Percentiles rank a stretch among this genome's conserved stretches.
Conservation (phyloP, 164 flowering plant genomes). For the Vitis riparia region DNA sequence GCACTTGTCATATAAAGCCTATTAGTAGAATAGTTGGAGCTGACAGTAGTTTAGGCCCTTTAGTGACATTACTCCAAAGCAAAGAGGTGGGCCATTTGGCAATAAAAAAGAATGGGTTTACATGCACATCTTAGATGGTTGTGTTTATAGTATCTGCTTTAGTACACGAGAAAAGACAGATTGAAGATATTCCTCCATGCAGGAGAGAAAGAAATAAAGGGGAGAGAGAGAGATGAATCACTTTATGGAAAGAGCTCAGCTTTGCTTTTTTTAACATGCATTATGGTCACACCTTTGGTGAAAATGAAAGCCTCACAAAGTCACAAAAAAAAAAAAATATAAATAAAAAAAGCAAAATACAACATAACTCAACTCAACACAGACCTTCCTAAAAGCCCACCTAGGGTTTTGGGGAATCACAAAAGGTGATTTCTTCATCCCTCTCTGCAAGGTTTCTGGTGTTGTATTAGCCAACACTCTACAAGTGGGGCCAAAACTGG, state of each 20-base stretch:
- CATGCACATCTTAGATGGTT: no score
- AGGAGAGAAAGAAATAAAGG: slow-evolving; percentile 11
- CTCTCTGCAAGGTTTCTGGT: slow-evolving; percentile 5
- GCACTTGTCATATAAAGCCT: no score
- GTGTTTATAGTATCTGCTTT: not conserved
- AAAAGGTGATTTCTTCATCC: slow-evolving; percentile 24
- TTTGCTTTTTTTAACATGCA: slow-evolving; percentile 21
- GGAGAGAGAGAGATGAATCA: slow-evolving; percentile 7
- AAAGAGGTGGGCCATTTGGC: no score
- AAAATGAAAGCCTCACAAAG: slow-evolving; percentile 23
- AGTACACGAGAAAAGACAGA: slow-evolving; percentile 26
- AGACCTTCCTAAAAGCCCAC: slow-evolving; percentile 23
- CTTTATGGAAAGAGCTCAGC: slow-evolving; percentile 34
- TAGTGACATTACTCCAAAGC: no score
- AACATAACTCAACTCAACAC: not conserved
- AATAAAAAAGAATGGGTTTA: no score
- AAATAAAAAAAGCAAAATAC: not conserved
- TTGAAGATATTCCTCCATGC: slow-evolving; percentile 40
- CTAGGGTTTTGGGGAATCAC: slow-evolving; percentile 27
- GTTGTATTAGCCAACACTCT: slow-evolving; percentile 10
- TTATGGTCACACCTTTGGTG: slow-evolving; percentile 25
- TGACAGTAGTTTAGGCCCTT: no score
- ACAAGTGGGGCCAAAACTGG: slow-evolving; percentile 27
- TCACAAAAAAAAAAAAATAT: not conserved
- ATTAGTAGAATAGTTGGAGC: no score